These are phyloP conservation scores for Pholiota adiposa DNA, from an alignment of 1,284 basidiomycete genomes.

Conservation along the genomic window DNA sequence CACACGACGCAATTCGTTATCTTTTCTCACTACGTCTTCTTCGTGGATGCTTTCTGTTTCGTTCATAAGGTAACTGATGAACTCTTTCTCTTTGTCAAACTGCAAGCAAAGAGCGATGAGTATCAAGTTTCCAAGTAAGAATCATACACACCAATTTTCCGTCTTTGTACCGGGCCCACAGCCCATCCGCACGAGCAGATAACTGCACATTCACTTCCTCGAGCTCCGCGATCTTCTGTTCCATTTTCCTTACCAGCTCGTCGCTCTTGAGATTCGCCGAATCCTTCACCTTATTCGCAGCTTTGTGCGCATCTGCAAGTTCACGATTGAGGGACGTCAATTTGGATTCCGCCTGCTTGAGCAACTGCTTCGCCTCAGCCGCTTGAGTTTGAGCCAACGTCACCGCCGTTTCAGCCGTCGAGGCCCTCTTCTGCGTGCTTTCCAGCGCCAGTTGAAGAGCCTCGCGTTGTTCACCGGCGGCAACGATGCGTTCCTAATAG, in stretches of 20 bases:
- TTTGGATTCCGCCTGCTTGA: constrained; percentile 22
- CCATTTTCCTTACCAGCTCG: constrained; percentile 7
- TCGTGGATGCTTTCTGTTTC: constrained; percentile 49
- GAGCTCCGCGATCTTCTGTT: constrained; percentile 17
- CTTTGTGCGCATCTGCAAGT: constrained; percentile 16
- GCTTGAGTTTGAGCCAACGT: constrained; percentile 19
- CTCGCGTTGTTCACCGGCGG: not conserved
- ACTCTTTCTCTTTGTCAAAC: constrained; percentile 51
- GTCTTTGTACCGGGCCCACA: constrained; percentile 34
- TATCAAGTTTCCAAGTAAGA: not conserved
- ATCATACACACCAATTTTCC: constrained; percentile 43
- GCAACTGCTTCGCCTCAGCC: constrained; percentile 17
- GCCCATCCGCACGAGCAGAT: constrained; percentile 10
- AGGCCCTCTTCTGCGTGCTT: constrained; percentile 21
- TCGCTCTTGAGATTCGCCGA: not conserved
- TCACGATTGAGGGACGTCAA: constrained; percentile 19
- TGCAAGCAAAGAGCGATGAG: constrained; percentile 25
- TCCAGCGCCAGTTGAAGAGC: not conserved
- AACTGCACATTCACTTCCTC: constrained; percentile 16
- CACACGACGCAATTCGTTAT: constrained; percentile 56
- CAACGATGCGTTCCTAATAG: constrained; percentile 15
- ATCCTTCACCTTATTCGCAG: not conserved
- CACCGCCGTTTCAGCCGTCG: constrained; percentile 26
- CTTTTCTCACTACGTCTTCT: constrained; percentile 51
- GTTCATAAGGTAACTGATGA: constrained; percentile 46